Conservation (phyloP, 148 eudicot species). For the Vaccinium myrtillus region DNA sequence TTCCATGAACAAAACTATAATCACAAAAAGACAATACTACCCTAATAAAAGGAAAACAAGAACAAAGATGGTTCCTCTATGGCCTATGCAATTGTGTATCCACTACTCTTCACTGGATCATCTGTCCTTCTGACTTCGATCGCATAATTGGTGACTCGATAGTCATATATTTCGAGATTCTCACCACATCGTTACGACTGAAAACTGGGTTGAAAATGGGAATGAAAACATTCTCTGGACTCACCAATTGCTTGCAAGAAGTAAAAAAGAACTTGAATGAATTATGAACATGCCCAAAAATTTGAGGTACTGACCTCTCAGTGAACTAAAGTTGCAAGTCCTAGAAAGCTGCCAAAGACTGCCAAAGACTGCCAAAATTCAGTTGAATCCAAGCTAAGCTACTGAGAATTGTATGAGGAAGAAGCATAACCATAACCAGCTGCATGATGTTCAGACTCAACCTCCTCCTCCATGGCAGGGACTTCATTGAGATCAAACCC, state of each 20-base stretch:
- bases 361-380: background rate
- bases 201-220: too few relatives aligned
- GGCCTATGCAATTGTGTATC: slow-evolving; percentile 2
- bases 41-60: background rate
- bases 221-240: too few relatives aligned
- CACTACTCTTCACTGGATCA: background rate
- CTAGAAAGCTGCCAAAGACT: background rate
- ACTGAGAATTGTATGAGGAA: background rate
- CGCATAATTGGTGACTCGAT: background rate
- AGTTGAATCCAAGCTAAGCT: background rate
- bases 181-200: background rate
- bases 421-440: slow-evolving; percentile 4
- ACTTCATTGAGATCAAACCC: slow-evolving; percentile 29
- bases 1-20: slow-evolving; percentile 18
- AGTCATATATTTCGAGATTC: background rate
- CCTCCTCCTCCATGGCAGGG: slow-evolving; percentile 15
- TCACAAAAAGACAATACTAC: slow-evolving; percentile 9
- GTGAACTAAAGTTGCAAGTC: background rate
- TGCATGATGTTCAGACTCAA: slow-evolving; percentile 8
- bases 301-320: slow-evolving; percentile 13
- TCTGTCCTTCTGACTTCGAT: background rate
- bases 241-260: background rate
- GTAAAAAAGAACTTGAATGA: background rate
- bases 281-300: slow-evolving; percentile 12
- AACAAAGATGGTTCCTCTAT: slow-evolving; percentile 7